phyloP scores from a whole-genome alignment of 345 rosid genomes.

The Populus tremula region DNA sequence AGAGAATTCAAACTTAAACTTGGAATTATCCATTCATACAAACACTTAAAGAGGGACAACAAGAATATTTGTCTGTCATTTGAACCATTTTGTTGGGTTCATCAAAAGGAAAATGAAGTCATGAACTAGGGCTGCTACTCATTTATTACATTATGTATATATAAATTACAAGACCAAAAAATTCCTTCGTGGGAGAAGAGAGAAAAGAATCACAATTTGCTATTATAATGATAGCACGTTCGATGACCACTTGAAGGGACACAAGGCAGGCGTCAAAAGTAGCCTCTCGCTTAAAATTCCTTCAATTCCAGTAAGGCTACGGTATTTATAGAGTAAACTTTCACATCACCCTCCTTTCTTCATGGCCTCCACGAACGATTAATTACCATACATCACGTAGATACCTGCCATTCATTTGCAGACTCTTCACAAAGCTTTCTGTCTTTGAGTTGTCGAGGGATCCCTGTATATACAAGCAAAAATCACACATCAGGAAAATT shows the following conservation, averaged over 20 bases:
- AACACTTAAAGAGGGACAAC: background rate
- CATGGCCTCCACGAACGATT: background rate
- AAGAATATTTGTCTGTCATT: background rate
- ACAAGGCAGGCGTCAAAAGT: background rate
- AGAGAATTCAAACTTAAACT: background rate
- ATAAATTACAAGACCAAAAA: conserved; percentile 30
- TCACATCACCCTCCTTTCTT: background rate
- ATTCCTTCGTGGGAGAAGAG: conserved; percentile 9
- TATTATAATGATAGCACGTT: background rate
- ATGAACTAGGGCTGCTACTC: conserved; percentile 3
- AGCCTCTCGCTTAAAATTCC: background rate
- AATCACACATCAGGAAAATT: background rate
- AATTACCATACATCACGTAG: conserved; percentile 87
- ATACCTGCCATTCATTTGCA: conserved; percentile 85
- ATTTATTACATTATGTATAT: background rate
- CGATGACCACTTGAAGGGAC: conserved; percentile 1
- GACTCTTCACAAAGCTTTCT: conserved; percentile 81
- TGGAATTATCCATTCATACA: background rate
- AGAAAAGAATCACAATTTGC: conserved; percentile 27
- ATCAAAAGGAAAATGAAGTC: background rate
- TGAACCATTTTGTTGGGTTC: conserved; percentile 14
- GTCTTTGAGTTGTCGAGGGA: conserved; percentile 69
- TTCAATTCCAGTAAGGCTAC: conserved; percentile 2
- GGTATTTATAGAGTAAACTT: background rate
- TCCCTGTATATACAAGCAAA: conserved; percentile 46